Base-by-base conservation (phyloP, 805 yeast species). In the Pichia manshurica region DNA sequence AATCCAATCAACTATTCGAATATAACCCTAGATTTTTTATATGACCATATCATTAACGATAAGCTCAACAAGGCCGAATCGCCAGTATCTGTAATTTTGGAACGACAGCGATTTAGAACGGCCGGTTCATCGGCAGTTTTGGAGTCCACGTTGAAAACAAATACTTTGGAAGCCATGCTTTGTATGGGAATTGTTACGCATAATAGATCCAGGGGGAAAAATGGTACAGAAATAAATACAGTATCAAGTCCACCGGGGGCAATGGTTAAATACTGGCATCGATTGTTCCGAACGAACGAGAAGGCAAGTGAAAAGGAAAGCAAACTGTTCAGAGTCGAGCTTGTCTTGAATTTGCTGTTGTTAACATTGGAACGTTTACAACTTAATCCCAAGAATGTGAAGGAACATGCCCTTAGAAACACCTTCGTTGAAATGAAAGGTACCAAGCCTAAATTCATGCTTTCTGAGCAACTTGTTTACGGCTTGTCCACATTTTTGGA, bases 91-190 rank as follows among this genome's bases (percentile, higher is more conserved):
- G 67, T 77, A 3, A 55, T 80, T 10, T 63, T 81, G 3, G 87
- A 82, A 55, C 57, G 79, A 48, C 87, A 82, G 58, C 56, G 87
- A 35, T 66, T 74, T 36, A 66, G 86, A 43, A 69, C 78, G 0
- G 63, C 62, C 52, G 75, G 82, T 0, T 65, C 74, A 2, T 64
- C 68, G 10, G 61, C 59, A 16, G 72, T 81, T 1, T 64, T 77
- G 5, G 82, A 79, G 46, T 70, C 73, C 47, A 71, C 81, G 3
- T 57, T 80, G 25, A 69, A 73, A 44, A 72, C 78, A 4, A 81
- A 79, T 47, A 68, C 79, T 20, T 55, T 81, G 31, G 87, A 81
- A 55, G 69, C 72, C 15, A 74, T 75, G 72, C 37, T 77, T 16
- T 52, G 59, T 4, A 53, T 53, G 56, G 53, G 53, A 1, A 34